phyloP scores from a whole-genome alignment of 2,329 filamentous ascomycete genomes.

The Cladosporium cucumerinum region DNA sequence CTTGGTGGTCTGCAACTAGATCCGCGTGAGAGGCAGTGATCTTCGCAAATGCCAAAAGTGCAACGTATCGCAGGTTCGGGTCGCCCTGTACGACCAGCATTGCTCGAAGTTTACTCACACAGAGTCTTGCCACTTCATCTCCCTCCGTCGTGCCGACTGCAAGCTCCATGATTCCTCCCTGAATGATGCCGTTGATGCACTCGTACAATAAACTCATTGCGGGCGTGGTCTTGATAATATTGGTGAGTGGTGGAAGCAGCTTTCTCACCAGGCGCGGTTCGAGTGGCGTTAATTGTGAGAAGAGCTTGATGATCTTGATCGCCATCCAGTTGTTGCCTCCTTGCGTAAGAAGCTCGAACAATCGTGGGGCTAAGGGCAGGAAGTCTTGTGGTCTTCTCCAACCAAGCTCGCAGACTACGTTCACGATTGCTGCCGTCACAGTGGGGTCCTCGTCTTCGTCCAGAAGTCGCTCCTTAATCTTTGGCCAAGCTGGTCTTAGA shows the following conservation, averaged over 20 bases:
- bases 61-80: slow-evolving; percentile 96
- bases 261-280: slow-evolving; percentile 91
- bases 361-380: slow-evolving; percentile 79
- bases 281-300: slow-evolving; percentile 87
- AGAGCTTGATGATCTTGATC: slow-evolving; percentile 98
- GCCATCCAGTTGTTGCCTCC: slow-evolving; percentile 99
- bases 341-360: slow-evolving; percentile 90
- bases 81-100: slow-evolving; percentile 95
- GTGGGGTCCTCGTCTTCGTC: slow-evolving; percentile 86
- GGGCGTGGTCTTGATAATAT: slow-evolving; percentile 88
- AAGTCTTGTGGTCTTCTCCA: slow-evolving; percentile 95
- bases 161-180: slow-evolving; percentile 86
- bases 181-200: slow-evolving; percentile 97
- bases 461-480: slow-evolving; percentile 91
- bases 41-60: slow-evolving; percentile 89
- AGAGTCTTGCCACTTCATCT: slow-evolving; percentile 88
- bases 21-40: slow-evolving; percentile 86
- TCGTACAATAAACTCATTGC: slow-evolving; percentile 99
- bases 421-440: slow-evolving; percentile 93
- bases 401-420: slow-evolving; percentile 92
- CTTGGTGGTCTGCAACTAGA: slow-evolving; percentile 86
- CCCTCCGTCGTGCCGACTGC: slow-evolving; percentile 75
- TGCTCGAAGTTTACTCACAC: slow-evolving; percentile 85
- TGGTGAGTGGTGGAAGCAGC: slow-evolving; percentile 82
- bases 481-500: slow-evolving; percentile 88